phyloP scores from a whole-genome alignment of 1,139 yeast species.

The Groenewaldozyma auringiensis region DNA sequence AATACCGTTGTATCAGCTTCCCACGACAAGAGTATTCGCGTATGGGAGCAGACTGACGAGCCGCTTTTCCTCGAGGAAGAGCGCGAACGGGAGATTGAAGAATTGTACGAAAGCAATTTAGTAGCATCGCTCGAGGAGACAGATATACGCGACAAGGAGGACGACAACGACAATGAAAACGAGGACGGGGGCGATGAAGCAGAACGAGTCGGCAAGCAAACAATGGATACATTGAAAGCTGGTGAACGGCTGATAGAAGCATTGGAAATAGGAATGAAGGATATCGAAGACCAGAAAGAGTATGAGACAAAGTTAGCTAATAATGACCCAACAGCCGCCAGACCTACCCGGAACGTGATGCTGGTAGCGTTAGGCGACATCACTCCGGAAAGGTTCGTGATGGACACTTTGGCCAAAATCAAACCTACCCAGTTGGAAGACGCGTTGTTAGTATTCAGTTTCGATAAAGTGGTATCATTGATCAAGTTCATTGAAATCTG shows the following conservation, averaged over 20 bases:
- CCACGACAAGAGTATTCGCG: constrained; percentile 86
- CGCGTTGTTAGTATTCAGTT: constrained; percentile 83
- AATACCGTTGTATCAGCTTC: constrained; percentile 74
- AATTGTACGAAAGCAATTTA: constrained; percentile 71
- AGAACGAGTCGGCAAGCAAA: constrained; percentile 68
- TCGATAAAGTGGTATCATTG: constrained; percentile 68
- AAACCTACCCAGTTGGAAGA: constrained; percentile 85
- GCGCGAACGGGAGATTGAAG: constrained; percentile 91
- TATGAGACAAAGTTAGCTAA: constrained; percentile 40
- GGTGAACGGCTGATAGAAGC: constrained; percentile 95
- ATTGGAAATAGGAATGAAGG: constrained; percentile 70
- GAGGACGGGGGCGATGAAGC: constrained; percentile 43
- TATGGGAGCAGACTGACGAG: constrained; percentile 90
- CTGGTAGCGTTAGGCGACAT: constrained; percentile 60
- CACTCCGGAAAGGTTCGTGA: constrained; percentile 66
- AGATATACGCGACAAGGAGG: constrained; percentile 37
- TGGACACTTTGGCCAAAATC: constrained; percentile 61
- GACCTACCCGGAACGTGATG: constrained; percentile 63
- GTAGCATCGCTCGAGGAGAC: constrained; percentile 62
- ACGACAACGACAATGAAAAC: constrained; percentile 21
- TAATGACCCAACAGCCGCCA: constrained; percentile 42
- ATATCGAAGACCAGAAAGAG: constrained; percentile 47
- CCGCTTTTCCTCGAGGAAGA: constrained; percentile 95
- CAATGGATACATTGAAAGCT: constrained; percentile 85
- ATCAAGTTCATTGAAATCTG: constrained; percentile 69